Base-by-base conservation (phyloP, 495 filamentous ascomycete species). In the Hypoxylon rickii region DNA sequence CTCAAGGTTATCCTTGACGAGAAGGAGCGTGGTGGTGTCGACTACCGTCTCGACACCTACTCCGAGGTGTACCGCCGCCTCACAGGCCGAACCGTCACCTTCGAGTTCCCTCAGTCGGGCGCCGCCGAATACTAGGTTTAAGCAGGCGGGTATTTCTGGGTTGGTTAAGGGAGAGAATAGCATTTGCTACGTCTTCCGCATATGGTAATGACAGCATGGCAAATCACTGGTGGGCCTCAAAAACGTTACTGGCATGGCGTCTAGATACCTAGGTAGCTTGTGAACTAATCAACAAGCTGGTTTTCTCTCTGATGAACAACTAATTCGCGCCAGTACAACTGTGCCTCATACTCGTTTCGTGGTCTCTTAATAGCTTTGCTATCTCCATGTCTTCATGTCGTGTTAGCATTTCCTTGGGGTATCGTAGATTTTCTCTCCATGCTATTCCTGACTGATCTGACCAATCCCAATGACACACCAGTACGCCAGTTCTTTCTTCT, bases 41-140 rank as follows among this genome's bases (percentile, higher is more conserved):
- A 97, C 84, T 96, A 96, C 84, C 85, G 94, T 74, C 88, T 98
- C 64, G 94, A 98, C 77, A 97, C 94, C 67, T 98, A 97, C 82
- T 91, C 89, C 51, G 94, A 97, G 86, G 94, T 98, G 69, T 98
- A 98, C 85, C 87, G 88, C 73, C 86, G 89, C 54, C 79, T 98
- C 71, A 98, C 94, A 38, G 94, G 94, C 78, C 92, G 93, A 75
- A 80, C 82, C 65, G 94, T 98, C 61, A 80, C 83, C 71, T 98
- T 98, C 76, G 94, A 98, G 87, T 98, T 98, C 83, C 94, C 94
- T 58, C 86, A 90, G 82, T 84, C 83, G 70, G 82, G 82, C 64
- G 71, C 78, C 51, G 55, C 76, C 58, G 94, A 98, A 66, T 95
- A 87, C 79, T 96, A 95, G 81, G 45, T 39, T 42, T 58, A 45